phyloP scores from a whole-genome alignment of 192 early-diverging fungal species.

The Funneliformis mosseae region DNA sequence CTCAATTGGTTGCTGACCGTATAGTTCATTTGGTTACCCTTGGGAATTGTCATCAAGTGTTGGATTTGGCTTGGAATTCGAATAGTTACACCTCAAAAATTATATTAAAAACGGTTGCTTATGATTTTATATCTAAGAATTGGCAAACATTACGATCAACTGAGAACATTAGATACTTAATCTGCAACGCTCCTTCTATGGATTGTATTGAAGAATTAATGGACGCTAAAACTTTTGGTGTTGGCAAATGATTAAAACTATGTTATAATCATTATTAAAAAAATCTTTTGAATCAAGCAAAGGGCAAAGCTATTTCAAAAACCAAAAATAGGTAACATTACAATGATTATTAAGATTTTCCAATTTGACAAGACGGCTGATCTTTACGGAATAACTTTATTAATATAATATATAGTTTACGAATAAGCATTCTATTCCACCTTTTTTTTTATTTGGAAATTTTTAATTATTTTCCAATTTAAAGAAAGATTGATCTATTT shows the following conservation, averaged over 20 bases:
- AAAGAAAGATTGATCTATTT: too few species aligned
- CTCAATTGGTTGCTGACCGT: conserved; percentile 2
- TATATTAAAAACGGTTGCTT: neutral
- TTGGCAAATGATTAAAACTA: neutral
- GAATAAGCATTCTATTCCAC: too few species aligned
- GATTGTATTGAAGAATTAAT: conserved; percentile 27
- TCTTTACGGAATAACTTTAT: too few species aligned
- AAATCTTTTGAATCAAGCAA: neutral
- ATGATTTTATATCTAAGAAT: conserved; percentile 11
- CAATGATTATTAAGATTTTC: too few species aligned
- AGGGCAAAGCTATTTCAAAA: too few species aligned
- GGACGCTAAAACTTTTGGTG: conserved; percentile 15
- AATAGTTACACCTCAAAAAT: conserved; percentile 3
- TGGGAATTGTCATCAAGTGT: conserved; percentile 33
- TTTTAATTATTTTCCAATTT: too few species aligned
- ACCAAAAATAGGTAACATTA: too few species aligned
- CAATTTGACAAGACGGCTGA: too few species aligned
- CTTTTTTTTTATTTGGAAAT: too few species aligned
- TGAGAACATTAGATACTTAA: conserved; percentile 11
- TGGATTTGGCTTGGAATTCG: conserved; percentile 13
- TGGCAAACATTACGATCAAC: neutral
- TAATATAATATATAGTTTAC: too few species aligned
- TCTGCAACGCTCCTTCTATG: neutral
- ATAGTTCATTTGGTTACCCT: neutral
- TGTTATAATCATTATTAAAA: neutral